Percentiles rank a stretch among this genome's conserved stretches.
These are phyloP conservation scores for Arthrobotrys musiformis DNA, from an alignment of 2,329 filamentous ascomycete genomes.

Conservation along the genomic window DNA sequence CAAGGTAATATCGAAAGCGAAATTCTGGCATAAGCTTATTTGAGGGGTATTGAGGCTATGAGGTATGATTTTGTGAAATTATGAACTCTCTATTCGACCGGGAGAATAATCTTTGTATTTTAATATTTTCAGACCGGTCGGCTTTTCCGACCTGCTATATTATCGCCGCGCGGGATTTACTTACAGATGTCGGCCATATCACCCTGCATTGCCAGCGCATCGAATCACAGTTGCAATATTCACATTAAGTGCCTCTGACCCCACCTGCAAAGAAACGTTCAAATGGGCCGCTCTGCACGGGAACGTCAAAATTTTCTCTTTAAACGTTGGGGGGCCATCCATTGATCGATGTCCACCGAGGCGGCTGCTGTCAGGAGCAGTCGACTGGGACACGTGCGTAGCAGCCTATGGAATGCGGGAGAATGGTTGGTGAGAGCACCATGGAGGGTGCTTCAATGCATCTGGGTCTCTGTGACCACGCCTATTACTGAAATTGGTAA, in stretches of 20 bases:
- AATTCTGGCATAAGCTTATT: conserved; percentile 15
- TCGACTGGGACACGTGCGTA: conserved; percentile 7
- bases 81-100: not conserved
- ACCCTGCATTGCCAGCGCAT: conserved; percentile 50
- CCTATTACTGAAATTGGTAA: conserved; percentile 20
- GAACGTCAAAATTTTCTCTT: conserved; percentile 3
- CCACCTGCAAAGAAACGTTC: not conserved
- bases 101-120: not conserved
- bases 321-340: not conserved
- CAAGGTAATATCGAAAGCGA: conserved; percentile 1
- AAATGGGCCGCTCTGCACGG: not conserved
- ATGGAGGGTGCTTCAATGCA: conserved; percentile 1
- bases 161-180: not conserved
- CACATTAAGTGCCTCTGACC: not conserved
- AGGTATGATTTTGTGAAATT: not conserved
- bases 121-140: conserved; percentile 3
- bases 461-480: conserved; percentile 16
- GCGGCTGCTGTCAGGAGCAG: conserved; percentile 15
- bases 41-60: conserved; percentile 15
- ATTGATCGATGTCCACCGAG: conserved; percentile 43
- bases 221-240: conserved; percentile 13
- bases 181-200: conserved; percentile 32
- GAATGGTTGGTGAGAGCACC: conserved; percentile 21
- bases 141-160: not conserved
- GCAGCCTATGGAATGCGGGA: conserved; percentile 1